Base-by-base conservation (phyloP, 805 yeast genomes). In the Pichia pseudocactophila region DNA sequence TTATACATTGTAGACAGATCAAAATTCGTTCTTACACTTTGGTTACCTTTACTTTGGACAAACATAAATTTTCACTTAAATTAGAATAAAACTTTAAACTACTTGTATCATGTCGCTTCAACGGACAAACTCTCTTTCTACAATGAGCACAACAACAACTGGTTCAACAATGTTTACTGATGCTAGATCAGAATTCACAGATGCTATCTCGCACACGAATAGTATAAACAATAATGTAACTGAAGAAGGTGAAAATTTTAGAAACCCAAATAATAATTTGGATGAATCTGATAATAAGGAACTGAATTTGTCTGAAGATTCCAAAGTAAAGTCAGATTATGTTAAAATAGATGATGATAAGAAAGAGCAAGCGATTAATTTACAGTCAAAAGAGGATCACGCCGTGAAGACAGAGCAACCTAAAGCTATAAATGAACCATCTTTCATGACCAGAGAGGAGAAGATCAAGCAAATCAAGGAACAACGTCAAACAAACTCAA, bases 131-230 rank as follows among this genome's bases (percentile, higher is more conserved):
- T 45, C 55, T 2, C 13, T 37, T 2, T 48, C 55, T 3, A 40
- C 49, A 2, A 18, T 44, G 13, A 47, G 50, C 7, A 45, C 54
- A 1, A 47, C 47, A 6, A 45, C 54, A 1, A 28, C 46, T 10
- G 49, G 46, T 7, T 43, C 48, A 27, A 47, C 57, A 4, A 37
- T 41, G 8, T 53, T 48, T 41, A 35, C 42, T 7, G 57, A 53
- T 37, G 57, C 57, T 16, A 35, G 31, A 3, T 50, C 55, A 15
- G 38, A 30, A 3, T 37, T 43, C 7, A 25, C 31, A 3, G 44
- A 45, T 16, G 45, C 42, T 8, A 13, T 10, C 17, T 6, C 33
- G 3, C 9, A 13, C n/a, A 25, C n/a, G 7, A 7, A 10, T 13
- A 11, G 11, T 4, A 27, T 18, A 15, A n/a, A n/a, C 15, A 25